Evolutionary conservation across 177 flowering plant species (phyloP), one percentile per base, ranked within the genome.

Genomic region (Tripterygium wilfordii): DNA sequence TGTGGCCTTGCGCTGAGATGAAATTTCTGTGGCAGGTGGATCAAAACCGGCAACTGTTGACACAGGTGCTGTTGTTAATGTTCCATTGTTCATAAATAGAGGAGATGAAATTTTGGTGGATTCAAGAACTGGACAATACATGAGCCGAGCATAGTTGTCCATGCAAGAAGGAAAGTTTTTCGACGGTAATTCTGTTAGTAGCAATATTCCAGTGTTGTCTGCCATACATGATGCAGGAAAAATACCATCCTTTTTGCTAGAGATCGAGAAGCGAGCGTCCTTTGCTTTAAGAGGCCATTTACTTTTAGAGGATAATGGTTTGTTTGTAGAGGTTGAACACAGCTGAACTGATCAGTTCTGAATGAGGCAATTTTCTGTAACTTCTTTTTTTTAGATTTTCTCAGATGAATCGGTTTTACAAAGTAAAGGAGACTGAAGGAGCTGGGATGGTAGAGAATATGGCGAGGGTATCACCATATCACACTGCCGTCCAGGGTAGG

Each of bases 41-140:
- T 63, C 96, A 21, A 92, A 88, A 69, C 92, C 94, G 27, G 98
- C 87, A 22, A 88, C 82, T 36, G 62, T 83, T 9, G 96, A 92
- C 27, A 92, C 96, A 8, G 96, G 96, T 17, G 95, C 84, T 39
- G 64, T 76, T 5, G 90, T 88, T 10, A 77, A 51, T 42, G 96
- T 92, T 19, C 94, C 96, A 3, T 61, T 91, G 60, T 91, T 91
- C 60, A 56, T 88, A 20, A 79, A 78, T 56, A 45, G 33, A n/a
- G 95, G 88, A 3, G 87, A 88, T 8, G 75, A 72, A 42, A 82
- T 92, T 36, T 17, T 88, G 78, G 77, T 92, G 43, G 96, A 92
- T 61, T 70, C 98, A 26, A 88, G 94, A 83, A 82, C 85, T 18
- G 94, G 96, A 43, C 76, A 69, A 66, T 92, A 92, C 68, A 74